Evolutionary conservation across 1,139 yeast species (phyloP).

Genomic region (Yamadazyma mexicana): DNA sequence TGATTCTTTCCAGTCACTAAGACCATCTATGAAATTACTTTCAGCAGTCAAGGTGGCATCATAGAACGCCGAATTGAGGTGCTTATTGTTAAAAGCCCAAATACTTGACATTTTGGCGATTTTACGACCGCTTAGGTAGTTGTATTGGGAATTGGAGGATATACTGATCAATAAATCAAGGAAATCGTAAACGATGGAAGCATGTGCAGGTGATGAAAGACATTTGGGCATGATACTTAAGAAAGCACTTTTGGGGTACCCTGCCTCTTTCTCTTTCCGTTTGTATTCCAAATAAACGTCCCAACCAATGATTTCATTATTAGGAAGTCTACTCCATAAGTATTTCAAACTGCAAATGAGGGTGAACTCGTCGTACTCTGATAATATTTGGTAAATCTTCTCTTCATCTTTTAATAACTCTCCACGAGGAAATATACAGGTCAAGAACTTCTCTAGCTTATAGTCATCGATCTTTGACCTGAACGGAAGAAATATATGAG

Average conservation of each 20-base stretch:
- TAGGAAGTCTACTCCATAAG: slow-evolving; percentile 83
- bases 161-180: slow-evolving; percentile 78
- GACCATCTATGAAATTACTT: slow-evolving; percentile 63
- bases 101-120: slow-evolving; percentile 79
- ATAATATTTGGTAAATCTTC: slow-evolving; percentile 35
- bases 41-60: slow-evolving; percentile 43
- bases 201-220: slow-evolving; percentile 81
- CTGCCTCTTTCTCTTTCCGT: slow-evolving; percentile 61
- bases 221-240: slow-evolving; percentile 81
- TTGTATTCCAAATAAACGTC: slow-evolving; percentile 73
- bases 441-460: slow-evolving; percentile 53
- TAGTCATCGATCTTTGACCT: slow-evolving; percentile 63
- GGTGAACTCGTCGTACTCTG: slow-evolving; percentile 61
- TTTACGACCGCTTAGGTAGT: slow-evolving; percentile 77
- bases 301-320: slow-evolving; percentile 84
- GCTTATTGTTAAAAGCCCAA: slow-evolving; percentile 71
- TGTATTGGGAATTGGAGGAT: slow-evolving; percentile 78
- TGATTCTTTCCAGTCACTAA: slow-evolving; percentile 75
- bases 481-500: slow-evolving; percentile 68
- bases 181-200: slow-evolving; percentile 84
- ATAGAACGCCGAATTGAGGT: slow-evolving; percentile 32
- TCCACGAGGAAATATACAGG: slow-evolving; percentile 54
- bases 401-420: slow-evolving; percentile 32
- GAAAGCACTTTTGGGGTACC: slow-evolving; percentile 72
- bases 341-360: slow-evolving; percentile 73